Evolutionary conservation across 2,329 filamentous ascomycete species (phyloP).

Genomic region (Cadophora sp.): DNA sequence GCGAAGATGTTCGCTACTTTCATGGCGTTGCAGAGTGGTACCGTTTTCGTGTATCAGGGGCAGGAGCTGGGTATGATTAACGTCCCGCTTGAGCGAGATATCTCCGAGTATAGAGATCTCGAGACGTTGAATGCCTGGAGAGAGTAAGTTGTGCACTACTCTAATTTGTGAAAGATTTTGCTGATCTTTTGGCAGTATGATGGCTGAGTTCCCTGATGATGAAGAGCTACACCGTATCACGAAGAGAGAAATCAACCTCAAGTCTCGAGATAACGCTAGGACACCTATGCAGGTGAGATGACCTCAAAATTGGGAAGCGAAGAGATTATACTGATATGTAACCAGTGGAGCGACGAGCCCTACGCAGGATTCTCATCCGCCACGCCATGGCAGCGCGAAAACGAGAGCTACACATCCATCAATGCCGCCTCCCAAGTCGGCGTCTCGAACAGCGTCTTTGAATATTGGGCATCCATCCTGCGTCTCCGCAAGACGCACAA

Average conservation of each 20-base stretch:
- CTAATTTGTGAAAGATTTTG: conserved; percentile 10
- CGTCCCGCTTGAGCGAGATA: conserved; percentile 61
- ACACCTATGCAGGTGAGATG: conserved; percentile 63
- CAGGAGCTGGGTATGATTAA: conserved; percentile 67
- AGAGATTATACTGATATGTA: neutral
- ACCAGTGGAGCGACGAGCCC: conserved; percentile 63
- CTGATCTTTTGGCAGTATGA: conserved; percentile 40
- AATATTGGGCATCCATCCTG: conserved; percentile 68
- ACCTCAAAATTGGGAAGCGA: neutral
- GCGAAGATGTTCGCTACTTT: conserved; percentile 62
- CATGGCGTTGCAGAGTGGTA: conserved; percentile 57
- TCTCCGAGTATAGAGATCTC: conserved; percentile 74
- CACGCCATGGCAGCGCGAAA: conserved; percentile 73
- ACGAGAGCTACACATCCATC: conserved; percentile 65
- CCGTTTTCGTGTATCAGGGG: conserved; percentile 65
- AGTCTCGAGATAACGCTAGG: conserved; percentile 72
- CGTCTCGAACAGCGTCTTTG: conserved; percentile 59
- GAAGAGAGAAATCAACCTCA: conserved; percentile 59
- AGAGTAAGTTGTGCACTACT: conserved; percentile 30
- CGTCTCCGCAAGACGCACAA: conserved; percentile 63
- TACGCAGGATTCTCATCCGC: conserved; percentile 70
- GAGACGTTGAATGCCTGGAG: conserved; percentile 61
- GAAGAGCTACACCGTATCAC: conserved; percentile 49
- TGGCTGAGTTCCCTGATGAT: conserved; percentile 46
- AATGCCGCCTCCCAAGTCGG: conserved; percentile 65